Evolutionary conservation across 2,329 filamentous ascomycete genomes (phyloP), one percentile per base, ranked within the genome.

Genomic region (Aspergillus glaucus): DNA sequence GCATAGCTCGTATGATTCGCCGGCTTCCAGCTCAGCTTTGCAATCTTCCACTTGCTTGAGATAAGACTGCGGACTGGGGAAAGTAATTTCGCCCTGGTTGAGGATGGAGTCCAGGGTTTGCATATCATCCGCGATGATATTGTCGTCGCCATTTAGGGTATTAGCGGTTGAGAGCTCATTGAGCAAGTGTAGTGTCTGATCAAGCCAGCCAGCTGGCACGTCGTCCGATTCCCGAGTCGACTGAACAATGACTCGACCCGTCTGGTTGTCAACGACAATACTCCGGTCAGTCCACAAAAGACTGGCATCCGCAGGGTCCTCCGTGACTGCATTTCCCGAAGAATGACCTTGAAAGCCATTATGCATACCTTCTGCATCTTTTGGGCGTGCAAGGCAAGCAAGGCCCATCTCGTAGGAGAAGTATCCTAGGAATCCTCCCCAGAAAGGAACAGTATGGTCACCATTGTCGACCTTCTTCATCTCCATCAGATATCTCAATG

Each of bases 1-100:
- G 57, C 88, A 94, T 6, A 95, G 77, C 63, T 95, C 89, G 65
- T 95, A 95, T 0, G 88, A 90, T 53, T 91, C 83, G 12, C 89
- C 89, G 0, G 85, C 82, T 3, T 82, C 79, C 53, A 95, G 86
- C 53, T 80, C 78, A 4, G 81, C 76, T 60, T 92, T 85, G 60
- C 88, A 93, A 34, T 72, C 66, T 19, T 74, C 69, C n/a, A 93
- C 84, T 57, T 86, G 81, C 3, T 72, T 67, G 57, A 84, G 82
- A 62, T 93, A 94, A 15, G 69, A 69, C 12, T 69, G 58, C 14
- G 71, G 66, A 10, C 70, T 58, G 1, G 73, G 73, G 15, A 66
- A 63, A 10, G 53, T 55, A 15, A 69, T 58, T 6, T 60, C 53
- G 14, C 62, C 58, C 26, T 58, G 52, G 17, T 55, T 48, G 19